Evolutionary conservation across 2,329 filamentous ascomycete species (phyloP).

Genomic region (Ophiostoma tasmaniense): DNA sequence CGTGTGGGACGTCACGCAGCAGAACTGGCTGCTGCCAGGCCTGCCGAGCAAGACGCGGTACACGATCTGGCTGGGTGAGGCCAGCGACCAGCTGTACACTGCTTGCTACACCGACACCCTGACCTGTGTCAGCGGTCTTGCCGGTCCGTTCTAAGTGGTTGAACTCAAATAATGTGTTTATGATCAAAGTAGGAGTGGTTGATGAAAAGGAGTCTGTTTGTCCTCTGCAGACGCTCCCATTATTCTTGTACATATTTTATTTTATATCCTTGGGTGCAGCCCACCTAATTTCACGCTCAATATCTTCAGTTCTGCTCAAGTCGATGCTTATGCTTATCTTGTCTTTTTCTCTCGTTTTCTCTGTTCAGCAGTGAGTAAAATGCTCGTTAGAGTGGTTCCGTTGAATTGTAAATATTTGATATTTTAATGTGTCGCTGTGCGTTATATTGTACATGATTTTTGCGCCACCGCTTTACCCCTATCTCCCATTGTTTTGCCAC

Average conservation of each 20-base stretch:
- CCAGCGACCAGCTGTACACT: slow-evolving; percentile 32
- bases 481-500: background rate
- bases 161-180: background rate
- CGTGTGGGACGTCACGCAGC: slow-evolving; percentile 39
- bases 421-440: background rate
- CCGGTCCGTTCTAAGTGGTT: slow-evolving; percentile 24
- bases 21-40: slow-evolving; percentile 42
- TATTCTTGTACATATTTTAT: background rate
- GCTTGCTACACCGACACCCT: slow-evolving; percentile 35
- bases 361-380: background rate
- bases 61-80: slow-evolving; percentile 38
- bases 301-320: background rate
- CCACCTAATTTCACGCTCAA: background rate
- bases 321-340: background rate
- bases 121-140: slow-evolving; percentile 29
- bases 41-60: slow-evolving; percentile 29
- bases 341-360: background rate
- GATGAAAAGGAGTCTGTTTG: background rate
- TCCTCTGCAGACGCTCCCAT: background rate
- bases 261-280: background rate
- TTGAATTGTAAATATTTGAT: background rate
- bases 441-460: slow-evolving; percentile 7
- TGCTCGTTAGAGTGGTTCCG: background rate
- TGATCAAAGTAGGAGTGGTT: background rate
- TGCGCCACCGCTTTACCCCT: background rate